Evolutionary conservation across 306 rosid species (phyloP), one percentile per base, ranked within the genome.

Genomic region (Cyamopsis tetragonoloba): DNA sequence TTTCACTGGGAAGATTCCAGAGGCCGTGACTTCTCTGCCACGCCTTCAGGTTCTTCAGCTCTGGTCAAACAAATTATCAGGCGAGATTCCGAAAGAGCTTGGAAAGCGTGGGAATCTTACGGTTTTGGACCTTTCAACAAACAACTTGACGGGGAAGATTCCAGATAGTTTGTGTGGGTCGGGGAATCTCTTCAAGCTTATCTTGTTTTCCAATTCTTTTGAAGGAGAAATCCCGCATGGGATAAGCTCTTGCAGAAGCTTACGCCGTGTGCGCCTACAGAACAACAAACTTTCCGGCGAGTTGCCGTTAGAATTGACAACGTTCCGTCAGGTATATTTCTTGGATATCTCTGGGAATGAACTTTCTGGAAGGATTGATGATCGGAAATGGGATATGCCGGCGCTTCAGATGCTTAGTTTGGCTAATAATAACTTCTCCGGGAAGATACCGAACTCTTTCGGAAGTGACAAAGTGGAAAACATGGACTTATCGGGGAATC

Each of bases 41-140:
- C 80, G 79, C 11, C 92, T 95, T 67, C 95, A 88, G 79, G 81
- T 95, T 14, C 99, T 95, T 68, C 99, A 95, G 74, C 38, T 95
- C 0, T 95, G 99, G 99, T 88, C 99, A 9, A 95, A 95, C 73
- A 59, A 68, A n/a, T 77, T 95, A 30, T 64, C 81, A 0, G 99
- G 97, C 34, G 80, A 77, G 73, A 86, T 95, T 31, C 99, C 99
- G 4, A 9, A 46, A 18, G 78, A 80, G 61, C 89, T 95, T 3
- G 99, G 99, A 27, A 80, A 67, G 57, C 76, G 56, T 14, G 86
- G 71, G 82, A 95, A 91, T 58, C 85, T 95, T 70, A 82, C 97
- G 1, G 80, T 86, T n/a, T 51, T 95, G 17, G 99, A 95, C 75
- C 86, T 95, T 5, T 95, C 99, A 27, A 80, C 92, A 9, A 95